Evolutionary conservation across 1,284 basidiomycete genomes (phyloP).

Genomic region (Veloboletus limbatus): DNA sequence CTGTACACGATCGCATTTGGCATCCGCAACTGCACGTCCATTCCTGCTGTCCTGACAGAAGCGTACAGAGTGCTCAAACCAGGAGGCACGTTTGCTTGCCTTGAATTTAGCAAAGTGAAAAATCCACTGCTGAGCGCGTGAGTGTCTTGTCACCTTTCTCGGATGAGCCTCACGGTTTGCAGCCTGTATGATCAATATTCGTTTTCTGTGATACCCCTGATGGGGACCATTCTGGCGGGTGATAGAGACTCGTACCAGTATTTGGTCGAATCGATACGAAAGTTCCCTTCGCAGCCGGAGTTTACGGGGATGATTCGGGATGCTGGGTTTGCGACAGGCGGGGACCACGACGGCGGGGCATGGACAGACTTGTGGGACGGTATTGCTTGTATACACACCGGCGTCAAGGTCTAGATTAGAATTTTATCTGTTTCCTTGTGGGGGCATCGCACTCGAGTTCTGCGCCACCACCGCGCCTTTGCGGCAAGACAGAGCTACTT

Average conservation of each 20-base stretch:
- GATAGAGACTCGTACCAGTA: constrained; percentile 97
- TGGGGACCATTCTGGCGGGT: constrained; percentile 94
- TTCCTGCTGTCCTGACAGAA: constrained; percentile 85
- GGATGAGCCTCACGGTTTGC: constrained; percentile 15
- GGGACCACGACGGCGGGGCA: constrained; percentile 80
- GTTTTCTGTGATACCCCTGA: constrained; percentile 91
- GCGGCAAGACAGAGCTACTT: constrained; percentile 16
- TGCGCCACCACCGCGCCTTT: constrained; percentile 33
- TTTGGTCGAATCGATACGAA: constrained; percentile 95
- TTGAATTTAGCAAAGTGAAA: constrained; percentile 95
- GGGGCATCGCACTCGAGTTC: constrained; percentile 3
- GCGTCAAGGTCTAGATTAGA: constrained; percentile 65
- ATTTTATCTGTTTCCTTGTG: background rate
- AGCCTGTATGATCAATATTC: constrained; percentile 96
- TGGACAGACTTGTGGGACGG: constrained; percentile 88
- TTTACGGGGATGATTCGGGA: constrained; percentile 90
- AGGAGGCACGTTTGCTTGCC: constrained; percentile 92
- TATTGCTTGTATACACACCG: constrained; percentile 82
- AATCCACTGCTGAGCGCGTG: constrained; percentile 87
- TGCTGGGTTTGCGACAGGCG: constrained; percentile 80
- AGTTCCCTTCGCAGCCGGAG: constrained; percentile 87
- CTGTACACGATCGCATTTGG: constrained; percentile 99
- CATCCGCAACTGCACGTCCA: constrained; percentile 95
- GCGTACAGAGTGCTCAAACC: constrained; percentile 96
- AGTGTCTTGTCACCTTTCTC: constrained; percentile 34